Base-by-base conservation (phyloP, 2,329 filamentous ascomycete species). In the Blastomyces percursus region DNA sequence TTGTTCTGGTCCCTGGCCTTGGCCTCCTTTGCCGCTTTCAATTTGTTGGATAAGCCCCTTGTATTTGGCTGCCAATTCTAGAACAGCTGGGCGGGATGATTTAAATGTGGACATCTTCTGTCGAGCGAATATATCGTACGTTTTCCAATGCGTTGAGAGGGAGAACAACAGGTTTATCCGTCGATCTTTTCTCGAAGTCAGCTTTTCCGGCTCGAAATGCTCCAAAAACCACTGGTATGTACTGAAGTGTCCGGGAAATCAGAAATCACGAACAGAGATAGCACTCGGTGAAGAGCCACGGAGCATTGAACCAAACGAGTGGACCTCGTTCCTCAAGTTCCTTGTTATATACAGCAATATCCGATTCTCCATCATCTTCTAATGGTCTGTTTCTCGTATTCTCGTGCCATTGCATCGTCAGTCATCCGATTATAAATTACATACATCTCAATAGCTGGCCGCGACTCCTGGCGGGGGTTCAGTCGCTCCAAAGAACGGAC, bases 31-130 rank as follows among this genome's bases (percentile, higher is more conserved):
- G 58, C 79, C 77, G 67, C 83, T 82, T 51, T 83, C 80, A 44
- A 94, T 79, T 72, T 92, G 84, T 46, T 80, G 78, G 54, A 90
- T 81, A 3, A 96, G 79, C 61, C 91, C 84, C 68, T 84, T 85
- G 77, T 95, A 96, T 68, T 87, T 84, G n/a, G 82, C 79, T 19
- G 91, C 90, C 24, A 96, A 83, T 72, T 96, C 90, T 59, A 94
- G 75, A 1, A 95, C 89, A 38, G 91, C 93, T 1, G 89, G 87
- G 12, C 92, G 88, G 5, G 93, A 96, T 9, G 91, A 96, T 68
- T 89, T 88, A 81, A 97, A 96, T 0, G 92, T 96, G 60, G 86
- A 86, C 75, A 91, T 89, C 79, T 97, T 97, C 74, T 96, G 92
- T 68, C 88, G 86, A 55, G 86, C 84, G 70, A 96, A 97, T 66